Base-by-base conservation (phyloP, 202 grass and related monocot genomes). In the Musa balbisiana region DNA sequence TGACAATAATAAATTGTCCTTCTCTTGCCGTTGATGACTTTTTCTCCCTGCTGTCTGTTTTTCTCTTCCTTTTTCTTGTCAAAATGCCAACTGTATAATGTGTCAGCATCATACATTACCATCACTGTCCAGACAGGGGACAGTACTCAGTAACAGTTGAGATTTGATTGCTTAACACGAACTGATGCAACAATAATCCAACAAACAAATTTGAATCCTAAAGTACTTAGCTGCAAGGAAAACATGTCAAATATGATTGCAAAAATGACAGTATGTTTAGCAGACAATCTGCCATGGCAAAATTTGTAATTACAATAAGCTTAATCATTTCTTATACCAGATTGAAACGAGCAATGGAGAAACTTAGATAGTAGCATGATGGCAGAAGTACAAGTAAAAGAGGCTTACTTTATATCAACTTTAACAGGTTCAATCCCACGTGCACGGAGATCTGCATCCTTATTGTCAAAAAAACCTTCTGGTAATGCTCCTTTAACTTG, bases 401-500 rank as follows among this genome's bases (percentile, higher is more conserved):
- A 82, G 49, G 51, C 79, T 80, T 90, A 99, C 95, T 92, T 90
- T 53, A 95, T 85, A 79, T 92, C 89, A 78, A 99, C 80, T 72
- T 99, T 99, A 62, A 89, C 81, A 64, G 91, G 95, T 82, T 99
- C 80, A 72, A 94, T 89, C 76, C 95, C 95, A 80, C 91, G 95
- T 78, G 94, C 95, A 78, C 83, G 86, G 51, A 98, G 91, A 89
- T 98, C 95, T 10, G 88, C 91, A 76, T 94, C 95, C 85, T 92
- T 94, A 87, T 94, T 94, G 86, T 98, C 95, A 49, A 98, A 98
- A 76, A 98, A 98, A 14, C 95, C 91, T 98, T 98, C 88, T n/a
- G 95, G 95, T 71, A 98, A 80, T 21, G 89, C 85, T 78, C 86
- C 84, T 82, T 92, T 98, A 77, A 20, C 83, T 74, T 89, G 69